Evolutionary conservation across 345 rosid species (phyloP).

Genomic region (Eucalyptus pauciflora): DNA sequence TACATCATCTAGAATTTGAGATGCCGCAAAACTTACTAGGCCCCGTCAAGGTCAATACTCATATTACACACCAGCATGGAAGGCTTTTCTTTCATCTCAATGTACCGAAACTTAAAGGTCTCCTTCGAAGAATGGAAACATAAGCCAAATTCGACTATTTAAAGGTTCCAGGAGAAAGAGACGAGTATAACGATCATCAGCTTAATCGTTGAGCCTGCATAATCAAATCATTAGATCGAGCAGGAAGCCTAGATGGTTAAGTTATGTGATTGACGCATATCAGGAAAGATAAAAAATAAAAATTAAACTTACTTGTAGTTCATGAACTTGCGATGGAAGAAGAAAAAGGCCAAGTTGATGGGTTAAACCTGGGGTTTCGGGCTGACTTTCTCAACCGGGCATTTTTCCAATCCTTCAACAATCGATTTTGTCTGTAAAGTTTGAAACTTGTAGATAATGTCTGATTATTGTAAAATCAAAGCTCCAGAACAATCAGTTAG

Average conservation of each 20-base stretch:
- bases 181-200: neutral
- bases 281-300: neutral
- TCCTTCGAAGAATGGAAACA: neutral
- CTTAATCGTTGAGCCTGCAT: neutral
- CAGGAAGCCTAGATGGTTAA: neutral
- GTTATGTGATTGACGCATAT: neutral
- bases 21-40: neutral
- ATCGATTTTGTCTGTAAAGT: neutral
- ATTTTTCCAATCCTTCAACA: neutral
- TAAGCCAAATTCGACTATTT: neutral
- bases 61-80: neutral
- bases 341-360: neutral
- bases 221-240: neutral
- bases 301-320: neutral
- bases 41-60: neutral
- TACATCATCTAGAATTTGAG: neutral
- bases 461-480: neutral
- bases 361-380: neutral
- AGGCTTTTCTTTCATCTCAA: neutral
- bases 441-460: neutral
- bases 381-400: neutral
- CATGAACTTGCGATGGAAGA: neutral
- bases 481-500: neutral
- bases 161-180: neutral
- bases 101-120: neutral